Conservation (phyloP, 495 filamentous ascomycete genomes). For the Delitschia confertaspora region DNA sequence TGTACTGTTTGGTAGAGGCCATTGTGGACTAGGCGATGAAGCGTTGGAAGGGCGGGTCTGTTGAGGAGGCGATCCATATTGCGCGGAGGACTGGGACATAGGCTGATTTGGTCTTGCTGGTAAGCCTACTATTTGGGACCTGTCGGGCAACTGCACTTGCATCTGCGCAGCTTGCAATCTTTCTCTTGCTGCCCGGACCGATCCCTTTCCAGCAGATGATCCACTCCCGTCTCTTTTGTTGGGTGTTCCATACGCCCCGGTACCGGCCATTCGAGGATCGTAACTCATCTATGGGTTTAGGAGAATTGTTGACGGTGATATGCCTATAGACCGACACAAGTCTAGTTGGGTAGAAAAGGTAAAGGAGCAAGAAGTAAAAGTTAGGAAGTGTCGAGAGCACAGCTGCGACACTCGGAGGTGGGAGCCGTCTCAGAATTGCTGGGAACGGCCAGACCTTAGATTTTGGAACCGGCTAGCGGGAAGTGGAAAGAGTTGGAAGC, state of each 20-base stretch:
- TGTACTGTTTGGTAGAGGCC: conserved; percentile 22
- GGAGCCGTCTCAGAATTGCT: conserved; percentile 11
- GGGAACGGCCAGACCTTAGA: not conserved
- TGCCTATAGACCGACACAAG: conserved; percentile 26
- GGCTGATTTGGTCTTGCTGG: conserved; percentile 23
- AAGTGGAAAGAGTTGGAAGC: not conserved
- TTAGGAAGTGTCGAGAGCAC: conserved; percentile 1
- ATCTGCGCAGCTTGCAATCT: conserved; percentile 15
- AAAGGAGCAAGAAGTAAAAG: not conserved
- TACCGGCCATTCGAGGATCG: conserved; percentile 18
- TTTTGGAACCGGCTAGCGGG: not conserved
- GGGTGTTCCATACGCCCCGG: conserved; percentile 13
- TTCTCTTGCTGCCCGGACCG: conserved; percentile 27
- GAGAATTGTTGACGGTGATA: conserved; percentile 17
- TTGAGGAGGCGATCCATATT: conserved; percentile 6
- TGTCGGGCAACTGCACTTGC: conserved; percentile 9
- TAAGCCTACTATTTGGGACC: conserved; percentile 18
- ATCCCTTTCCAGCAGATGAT: conserved; percentile 14
- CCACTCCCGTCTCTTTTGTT: conserved; percentile 7
- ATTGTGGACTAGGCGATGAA: conserved; percentile 17
- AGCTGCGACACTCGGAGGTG: not conserved
- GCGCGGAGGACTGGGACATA: conserved; percentile 23
- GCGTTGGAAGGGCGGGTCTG: conserved; percentile 5
- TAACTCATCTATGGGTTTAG: conserved; percentile 20
- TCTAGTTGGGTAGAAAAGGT: conserved; percentile 2